These are phyloP conservation scores for Erythrophleum ivorense DNA, from an alignment of 331 rosid genomes.

Conservation along the genomic window DNA sequence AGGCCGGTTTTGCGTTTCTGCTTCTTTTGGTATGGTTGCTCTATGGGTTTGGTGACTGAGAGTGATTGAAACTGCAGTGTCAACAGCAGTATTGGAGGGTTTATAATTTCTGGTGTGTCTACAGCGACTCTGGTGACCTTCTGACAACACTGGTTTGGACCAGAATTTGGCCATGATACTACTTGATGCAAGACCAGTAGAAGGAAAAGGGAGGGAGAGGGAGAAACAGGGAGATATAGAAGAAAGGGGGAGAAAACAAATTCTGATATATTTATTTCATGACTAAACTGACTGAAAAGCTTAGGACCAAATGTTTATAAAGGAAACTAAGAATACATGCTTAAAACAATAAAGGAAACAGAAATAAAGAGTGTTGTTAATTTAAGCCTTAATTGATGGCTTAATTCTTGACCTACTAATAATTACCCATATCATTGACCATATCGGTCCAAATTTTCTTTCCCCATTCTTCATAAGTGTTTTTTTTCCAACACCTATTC, in stretches of 20 bases:
- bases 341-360: not conserved
- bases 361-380: not conserved
- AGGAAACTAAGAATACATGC: not conserved
- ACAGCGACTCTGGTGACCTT: not conserved
- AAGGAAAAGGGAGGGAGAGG: too few relatives aligned
- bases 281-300: too few relatives aligned
- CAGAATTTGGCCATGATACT: too few relatives aligned
- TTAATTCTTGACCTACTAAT: too few relatives aligned
- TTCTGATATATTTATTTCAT: too few relatives aligned
- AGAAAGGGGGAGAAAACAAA: too few relatives aligned
- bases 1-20: too few relatives aligned
- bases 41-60: too few relatives aligned
- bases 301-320: not conserved
- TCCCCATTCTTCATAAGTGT: not conserved
- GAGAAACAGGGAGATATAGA: too few relatives aligned
- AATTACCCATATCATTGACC: not conserved
- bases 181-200: not conserved
- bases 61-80: too few relatives aligned
- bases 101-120: not conserved
- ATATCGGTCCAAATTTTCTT: not conserved
- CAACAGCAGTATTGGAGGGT: not conserved
- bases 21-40: too few relatives aligned
- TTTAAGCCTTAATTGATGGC: not conserved
- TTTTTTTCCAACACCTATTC: not conserved
- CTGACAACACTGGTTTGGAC: not conserved